Evolutionary conservation across 1,139 yeast genomes (phyloP).

Genomic region (Debaryomycetaceae sp.): DNA sequence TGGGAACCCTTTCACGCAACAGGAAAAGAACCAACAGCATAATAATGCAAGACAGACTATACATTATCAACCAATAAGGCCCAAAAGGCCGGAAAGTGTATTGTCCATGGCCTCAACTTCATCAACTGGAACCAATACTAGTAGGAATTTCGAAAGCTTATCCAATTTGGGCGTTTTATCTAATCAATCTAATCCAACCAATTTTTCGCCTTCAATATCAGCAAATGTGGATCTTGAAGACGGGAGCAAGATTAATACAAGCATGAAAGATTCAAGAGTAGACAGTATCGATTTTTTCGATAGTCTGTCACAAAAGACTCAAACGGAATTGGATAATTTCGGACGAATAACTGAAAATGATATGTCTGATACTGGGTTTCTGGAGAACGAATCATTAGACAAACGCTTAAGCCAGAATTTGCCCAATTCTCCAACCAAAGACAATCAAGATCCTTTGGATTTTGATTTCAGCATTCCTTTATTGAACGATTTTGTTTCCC

Average conservation of each 20-base stretch:
- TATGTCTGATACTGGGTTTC: neutral
- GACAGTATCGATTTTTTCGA: neutral
- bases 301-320: neutral
- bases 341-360: neutral
- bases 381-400: neutral
- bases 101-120: constrained; percentile 39
- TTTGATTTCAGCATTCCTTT: constrained; percentile 6
- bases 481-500: constrained; percentile 10
- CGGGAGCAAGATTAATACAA: neutral
- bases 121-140: constrained; percentile 21
- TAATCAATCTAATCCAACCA: constrained; percentile 24
- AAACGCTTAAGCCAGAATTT: neutral
- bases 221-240: neutral
- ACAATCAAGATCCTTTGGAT: constrained; percentile 3
- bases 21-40: constrained; percentile 13
- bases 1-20: neutral
- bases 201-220: constrained; percentile 27
- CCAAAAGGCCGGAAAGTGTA: constrained; percentile 43
- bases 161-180: constrained; percentile 18
- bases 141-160: constrained; percentile 8
- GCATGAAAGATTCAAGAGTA: neutral
- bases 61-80: constrained; percentile 26
- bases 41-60: constrained; percentile 3
- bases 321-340: neutral
- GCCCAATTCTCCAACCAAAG: neutral